Evolutionary conservation across 1,284 basidiomycete species (phyloP).

Genomic region (Cryptococcus jaspeensis): DNA sequence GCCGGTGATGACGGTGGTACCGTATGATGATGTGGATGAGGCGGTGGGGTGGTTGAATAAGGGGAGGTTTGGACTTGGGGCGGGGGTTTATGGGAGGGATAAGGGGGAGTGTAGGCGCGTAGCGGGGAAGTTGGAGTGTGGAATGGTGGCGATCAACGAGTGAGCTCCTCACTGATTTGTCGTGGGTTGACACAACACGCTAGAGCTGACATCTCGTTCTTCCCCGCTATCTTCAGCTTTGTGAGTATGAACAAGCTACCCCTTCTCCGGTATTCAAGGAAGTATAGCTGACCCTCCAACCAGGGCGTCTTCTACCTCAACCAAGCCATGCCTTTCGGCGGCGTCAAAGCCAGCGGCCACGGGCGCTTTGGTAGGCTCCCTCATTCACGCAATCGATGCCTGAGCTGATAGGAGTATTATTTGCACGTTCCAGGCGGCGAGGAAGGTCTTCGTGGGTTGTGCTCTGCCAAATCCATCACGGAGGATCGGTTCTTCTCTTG

Average conservation of each 20-base stretch:
- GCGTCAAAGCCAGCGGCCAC: constrained; percentile 82
- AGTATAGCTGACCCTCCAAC: neutral
- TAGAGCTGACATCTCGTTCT: too few species aligned
- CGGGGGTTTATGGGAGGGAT: constrained; percentile 87
- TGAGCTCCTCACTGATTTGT: constrained; percentile 65
- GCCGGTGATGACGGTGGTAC: constrained; percentile 79
- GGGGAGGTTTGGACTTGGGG: constrained; percentile 87
- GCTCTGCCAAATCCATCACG: constrained; percentile 82
- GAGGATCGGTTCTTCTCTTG: constrained; percentile 78
- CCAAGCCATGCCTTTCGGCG: constrained; percentile 92
- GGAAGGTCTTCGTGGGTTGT: constrained; percentile 83
- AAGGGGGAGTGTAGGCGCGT: constrained; percentile 72
- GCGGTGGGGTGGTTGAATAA: constrained; percentile 82
- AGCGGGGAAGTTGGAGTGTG: constrained; percentile 76
- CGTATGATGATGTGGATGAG: constrained; percentile 75
- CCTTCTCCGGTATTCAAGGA: too few species aligned
- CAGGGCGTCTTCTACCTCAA: constrained; percentile 80
- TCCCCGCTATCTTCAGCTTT: too few species aligned
- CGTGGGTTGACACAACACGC: too few species aligned
- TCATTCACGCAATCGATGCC: neutral
- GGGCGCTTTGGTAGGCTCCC: constrained; percentile 75
- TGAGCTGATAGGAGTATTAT: constrained; percentile 1
- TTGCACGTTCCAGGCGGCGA: constrained; percentile 63
- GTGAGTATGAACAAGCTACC: constrained; percentile 49
- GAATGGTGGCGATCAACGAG: constrained; percentile 97